These are phyloP conservation scores for Solanum lycopersicoides DNA, from an alignment of 257 asterid species.

Conservation along the genomic window DNA sequence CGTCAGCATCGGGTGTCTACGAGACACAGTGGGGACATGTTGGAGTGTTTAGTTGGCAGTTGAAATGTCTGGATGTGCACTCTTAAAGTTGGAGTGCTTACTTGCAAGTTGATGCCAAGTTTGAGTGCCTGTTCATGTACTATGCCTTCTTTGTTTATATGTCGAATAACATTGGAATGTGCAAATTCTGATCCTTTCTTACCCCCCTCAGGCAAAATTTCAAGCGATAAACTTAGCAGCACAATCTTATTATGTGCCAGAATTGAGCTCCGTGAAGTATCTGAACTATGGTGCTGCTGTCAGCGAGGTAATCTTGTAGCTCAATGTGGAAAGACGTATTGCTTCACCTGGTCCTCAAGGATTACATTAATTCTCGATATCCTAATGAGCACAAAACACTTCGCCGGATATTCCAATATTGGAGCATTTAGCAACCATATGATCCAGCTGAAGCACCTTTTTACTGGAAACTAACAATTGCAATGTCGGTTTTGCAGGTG, in stretches of 20 bases:
- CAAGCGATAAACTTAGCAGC: slow-evolving; percentile 38
- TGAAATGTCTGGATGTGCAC: too few relatives aligned
- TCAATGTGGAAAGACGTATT: background rate
- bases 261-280: slow-evolving; percentile 19
- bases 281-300: slow-evolving; percentile 63
- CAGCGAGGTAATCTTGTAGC: slow-evolving; percentile 38
- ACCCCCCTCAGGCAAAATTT: slow-evolving; percentile 35
- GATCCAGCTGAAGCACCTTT: background rate
- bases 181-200: background rate
- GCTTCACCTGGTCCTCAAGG: background rate
- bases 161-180: too few relatives aligned
- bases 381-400: background rate
- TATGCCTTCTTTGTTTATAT: background rate
- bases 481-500: slow-evolving; percentile 28
- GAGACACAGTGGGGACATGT: too few relatives aligned
- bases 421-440: background rate
- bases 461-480: background rate
- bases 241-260: slow-evolving; percentile 45
- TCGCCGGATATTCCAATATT: background rate
- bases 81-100: too few relatives aligned
- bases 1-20: too few relatives aligned
- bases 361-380: background rate
- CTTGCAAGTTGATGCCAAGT: too few relatives aligned
- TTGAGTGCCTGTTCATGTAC: too few relatives aligned
- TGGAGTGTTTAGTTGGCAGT: too few relatives aligned